These are phyloP conservation scores for Cucurbita moschata DNA, from an alignment of 306 rosid species.

Conservation along the genomic window DNA sequence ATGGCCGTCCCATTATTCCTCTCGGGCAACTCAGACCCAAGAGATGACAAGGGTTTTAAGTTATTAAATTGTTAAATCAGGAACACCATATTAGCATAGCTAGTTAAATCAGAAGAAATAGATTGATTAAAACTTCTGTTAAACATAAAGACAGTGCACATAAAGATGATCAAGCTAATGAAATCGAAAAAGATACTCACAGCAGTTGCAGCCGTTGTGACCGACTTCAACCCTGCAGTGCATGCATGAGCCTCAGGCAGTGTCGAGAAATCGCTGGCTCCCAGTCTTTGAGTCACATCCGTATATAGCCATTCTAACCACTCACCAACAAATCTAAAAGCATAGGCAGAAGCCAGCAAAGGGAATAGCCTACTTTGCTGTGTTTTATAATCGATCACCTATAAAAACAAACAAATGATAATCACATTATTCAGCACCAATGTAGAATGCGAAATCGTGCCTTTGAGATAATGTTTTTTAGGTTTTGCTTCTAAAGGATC, in stretches of 20 bases:
- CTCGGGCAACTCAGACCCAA: neutral
- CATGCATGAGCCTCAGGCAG: conserved; percentile 98
- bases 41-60: neutral
- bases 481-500: neutral
- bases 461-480: neutral
- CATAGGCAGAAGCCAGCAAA: conserved; percentile 94
- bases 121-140: neutral
- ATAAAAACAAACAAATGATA: conserved; percentile 10
- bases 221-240: conserved; percentile 91
- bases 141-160: neutral
- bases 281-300: conserved; percentile 74
- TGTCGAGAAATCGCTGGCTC: conserved; percentile 66
- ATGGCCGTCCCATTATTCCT: neutral
- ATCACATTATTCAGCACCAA: neutral
- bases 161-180: neutral
- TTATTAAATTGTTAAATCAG: neutral
- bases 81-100: neutral
- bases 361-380: conserved; percentile 95
- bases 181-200: conserved; percentile 31
- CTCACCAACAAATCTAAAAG: conserved; percentile 88
- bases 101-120: neutral
- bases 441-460: neutral
- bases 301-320: conserved; percentile 86
- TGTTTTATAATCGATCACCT: conserved; percentile 97
- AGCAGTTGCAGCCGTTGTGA: conserved; percentile 87